Evolutionary conservation across 1,284 basidiomycete genomes (phyloP), one percentile per base, ranked within the genome.

Genomic region (Apiotrichum veenhuisii): DNA sequence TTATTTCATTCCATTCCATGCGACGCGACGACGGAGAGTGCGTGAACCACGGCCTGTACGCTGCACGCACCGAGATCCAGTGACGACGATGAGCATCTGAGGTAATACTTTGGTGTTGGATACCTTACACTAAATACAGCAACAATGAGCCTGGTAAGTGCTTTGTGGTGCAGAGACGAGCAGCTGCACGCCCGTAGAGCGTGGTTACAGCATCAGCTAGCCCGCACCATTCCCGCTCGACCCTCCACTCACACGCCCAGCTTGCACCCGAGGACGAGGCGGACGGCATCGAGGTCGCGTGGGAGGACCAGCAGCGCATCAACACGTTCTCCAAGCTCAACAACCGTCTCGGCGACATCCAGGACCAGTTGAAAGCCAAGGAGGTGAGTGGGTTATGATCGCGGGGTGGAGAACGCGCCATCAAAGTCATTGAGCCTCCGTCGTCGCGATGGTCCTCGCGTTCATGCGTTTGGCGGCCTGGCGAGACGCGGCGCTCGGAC

Each of bases 231-330:
- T 5, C 8, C 20, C 40, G 18, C 20, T 8, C 20, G 9, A n/a
- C 18, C n/a, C n/a, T 41, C 15, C 36, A 33, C 47, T 38, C 11
- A 49, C 47, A n/a, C 23, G 20, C 42, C 23, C 37, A 49, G 47
- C 47, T 38, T 38, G 47, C 47, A 18, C 47, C 47, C 11, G 47
- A 49, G 47, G 89, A 93, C 75, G 83, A 79, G 55, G 85, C 87
- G 52, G 89, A 93, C 66, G 84, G 85, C 37, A 79, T 81, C 58
- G 90, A 95, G 74, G 93, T 97, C 49, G 91, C 89, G 26, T 95
- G 91, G 92, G 89, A 93, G 82, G 94, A 98, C 76, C 94, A 98
- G 76, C 85, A 92, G 67, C 82, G 83, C 20, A 98, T 98, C 79
- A 97, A 90, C 78, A 82, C 84, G 0, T 98, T 98, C 74, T 95